Conservation (phyloP, 2,329 filamentous ascomycete genomes). For the Cercospora sesami region DNA sequence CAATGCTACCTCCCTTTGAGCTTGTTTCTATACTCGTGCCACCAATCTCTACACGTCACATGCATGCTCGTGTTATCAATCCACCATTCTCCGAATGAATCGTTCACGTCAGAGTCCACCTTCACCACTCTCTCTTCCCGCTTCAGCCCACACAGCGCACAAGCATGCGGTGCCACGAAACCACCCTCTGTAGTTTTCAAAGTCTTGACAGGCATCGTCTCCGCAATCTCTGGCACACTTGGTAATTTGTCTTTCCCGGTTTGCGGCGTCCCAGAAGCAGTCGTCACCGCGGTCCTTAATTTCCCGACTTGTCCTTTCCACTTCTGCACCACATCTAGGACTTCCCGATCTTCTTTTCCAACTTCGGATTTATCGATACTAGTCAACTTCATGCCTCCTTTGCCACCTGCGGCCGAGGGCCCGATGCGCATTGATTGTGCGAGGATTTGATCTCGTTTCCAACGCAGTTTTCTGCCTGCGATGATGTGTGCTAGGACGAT, state of each 20-base stretch:
- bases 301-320: constrained; percentile 77
- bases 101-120: constrained; percentile 74
- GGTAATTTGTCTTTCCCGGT: constrained; percentile 36
- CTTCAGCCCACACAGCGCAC: constrained; percentile 83
- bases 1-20: constrained; percentile 50
- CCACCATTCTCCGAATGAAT: constrained; percentile 98
- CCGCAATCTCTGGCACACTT: constrained; percentile 67
- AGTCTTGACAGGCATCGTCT: constrained; percentile 66
- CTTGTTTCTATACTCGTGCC: constrained; percentile 71
- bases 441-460: constrained; percentile 85
- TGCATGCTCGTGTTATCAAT: constrained; percentile 62
- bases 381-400: constrained; percentile 84
- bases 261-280: constrained; percentile 50
- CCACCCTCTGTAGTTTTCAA: constrained; percentile 65
- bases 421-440: constrained; percentile 86
- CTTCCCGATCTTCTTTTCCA: constrained; percentile 82
- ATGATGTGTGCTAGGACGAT: constrained; percentile 76
- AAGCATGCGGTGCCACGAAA: constrained; percentile 70
- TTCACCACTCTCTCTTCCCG: constrained; percentile 78
- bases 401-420: constrained; percentile 68
- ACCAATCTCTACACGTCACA: constrained; percentile 73
- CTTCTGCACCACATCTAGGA: constrained; percentile 69
- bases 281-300: constrained; percentile 69
- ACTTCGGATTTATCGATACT: constrained; percentile 80
- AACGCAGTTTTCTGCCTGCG: constrained; percentile 79